These are phyloP conservation scores for Pachyrhizus erosus DNA, from an alignment of 306 rosid species.

Conservation along the genomic window DNA sequence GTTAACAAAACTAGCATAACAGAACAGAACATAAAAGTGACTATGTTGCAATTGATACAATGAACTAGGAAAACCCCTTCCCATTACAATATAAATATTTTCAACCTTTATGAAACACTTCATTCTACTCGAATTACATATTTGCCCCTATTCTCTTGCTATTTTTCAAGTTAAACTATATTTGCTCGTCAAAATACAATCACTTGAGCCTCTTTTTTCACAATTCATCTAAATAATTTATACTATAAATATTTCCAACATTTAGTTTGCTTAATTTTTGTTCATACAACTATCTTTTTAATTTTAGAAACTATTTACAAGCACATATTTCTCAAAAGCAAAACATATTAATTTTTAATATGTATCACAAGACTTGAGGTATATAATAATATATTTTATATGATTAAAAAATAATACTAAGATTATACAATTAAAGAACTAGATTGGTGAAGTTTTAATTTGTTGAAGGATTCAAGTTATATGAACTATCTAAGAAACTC, in stretches of 20 bases:
- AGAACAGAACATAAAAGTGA: not conserved
- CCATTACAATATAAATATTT: not conserved
- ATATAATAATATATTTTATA: not conserved
- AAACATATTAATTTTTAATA: not conserved
- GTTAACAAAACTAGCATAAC: not conserved
- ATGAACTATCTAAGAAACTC: not conserved
- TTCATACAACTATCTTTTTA: not conserved
- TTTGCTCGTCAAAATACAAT: not conserved
- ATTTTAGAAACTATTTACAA: not conserved
- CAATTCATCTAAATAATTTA: not conserved
- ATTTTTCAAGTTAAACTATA: not conserved
- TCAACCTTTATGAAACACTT: not conserved
- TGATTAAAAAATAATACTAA: not conserved
- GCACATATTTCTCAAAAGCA: not conserved
- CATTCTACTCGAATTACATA: not conserved
- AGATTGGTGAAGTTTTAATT: not conserved
- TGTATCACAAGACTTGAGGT: not conserved
- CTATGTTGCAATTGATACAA: not conserved
- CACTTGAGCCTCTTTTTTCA: not conserved
- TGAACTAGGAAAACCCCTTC: slow-evolving; percentile 8
- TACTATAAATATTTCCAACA: not conserved
- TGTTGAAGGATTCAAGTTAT: not conserved
- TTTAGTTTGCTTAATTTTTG: not conserved
- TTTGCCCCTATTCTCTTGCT: too few relatives aligned
- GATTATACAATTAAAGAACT: not conserved